Percentiles rank a stretch among this genome's conserved stretches.
These are phyloP conservation scores for Phanerochaete carnosa DNA, from an alignment of 768 basidiomycete genomes.

Conservation along the genomic window DNA sequence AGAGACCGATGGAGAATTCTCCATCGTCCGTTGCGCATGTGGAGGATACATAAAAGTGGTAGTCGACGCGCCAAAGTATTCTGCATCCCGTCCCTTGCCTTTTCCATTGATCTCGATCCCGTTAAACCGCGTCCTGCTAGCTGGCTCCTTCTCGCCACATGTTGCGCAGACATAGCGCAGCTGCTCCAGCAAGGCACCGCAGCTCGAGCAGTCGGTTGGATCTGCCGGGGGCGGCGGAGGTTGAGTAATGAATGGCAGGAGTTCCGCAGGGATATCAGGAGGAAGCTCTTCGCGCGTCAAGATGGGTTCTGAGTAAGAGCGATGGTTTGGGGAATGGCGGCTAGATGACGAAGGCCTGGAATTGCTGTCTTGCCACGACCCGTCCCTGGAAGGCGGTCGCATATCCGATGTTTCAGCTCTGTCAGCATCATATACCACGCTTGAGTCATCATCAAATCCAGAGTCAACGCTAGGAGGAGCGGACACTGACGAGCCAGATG, in stretches of 20 bases:
- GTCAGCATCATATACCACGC: slow-evolving; percentile 16
- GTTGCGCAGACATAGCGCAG: slow-evolving; percentile 88
- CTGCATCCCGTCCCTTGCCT: slow-evolving; percentile 47
- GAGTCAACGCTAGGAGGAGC: slow-evolving; percentile 48
- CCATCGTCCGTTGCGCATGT: background rate
- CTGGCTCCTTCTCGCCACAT: slow-evolving; percentile 75
- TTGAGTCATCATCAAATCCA: slow-evolving; percentile 48
- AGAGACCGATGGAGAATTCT: slow-evolving; percentile 21
- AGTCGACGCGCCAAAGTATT: slow-evolving; percentile 19
- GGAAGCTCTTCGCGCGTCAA: slow-evolving; percentile 22
- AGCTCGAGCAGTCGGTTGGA: slow-evolving; percentile 82
- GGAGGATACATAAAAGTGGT: slow-evolving; percentile 14
- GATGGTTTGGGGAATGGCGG: slow-evolving; percentile 9
- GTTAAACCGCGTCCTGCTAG: slow-evolving; percentile 1
- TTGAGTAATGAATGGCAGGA: slow-evolving; percentile 41
- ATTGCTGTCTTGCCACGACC: background rate
- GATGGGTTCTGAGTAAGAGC: slow-evolving; percentile 16
- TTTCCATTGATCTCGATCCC: slow-evolving; percentile 30
- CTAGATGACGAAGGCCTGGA: slow-evolving; percentile 15
- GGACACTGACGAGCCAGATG: slow-evolving; percentile 43
- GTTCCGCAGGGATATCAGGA: slow-evolving; percentile 45
- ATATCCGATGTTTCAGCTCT: slow-evolving; percentile 31
- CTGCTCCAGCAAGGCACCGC: slow-evolving; percentile 69
- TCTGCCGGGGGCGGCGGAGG: slow-evolving; percentile 52
- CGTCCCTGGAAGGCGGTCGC: slow-evolving; percentile 66